These are phyloP conservation scores for Boletus tomentosulus DNA, from an alignment of 768 basidiomycete species.

Conservation along the genomic window DNA sequence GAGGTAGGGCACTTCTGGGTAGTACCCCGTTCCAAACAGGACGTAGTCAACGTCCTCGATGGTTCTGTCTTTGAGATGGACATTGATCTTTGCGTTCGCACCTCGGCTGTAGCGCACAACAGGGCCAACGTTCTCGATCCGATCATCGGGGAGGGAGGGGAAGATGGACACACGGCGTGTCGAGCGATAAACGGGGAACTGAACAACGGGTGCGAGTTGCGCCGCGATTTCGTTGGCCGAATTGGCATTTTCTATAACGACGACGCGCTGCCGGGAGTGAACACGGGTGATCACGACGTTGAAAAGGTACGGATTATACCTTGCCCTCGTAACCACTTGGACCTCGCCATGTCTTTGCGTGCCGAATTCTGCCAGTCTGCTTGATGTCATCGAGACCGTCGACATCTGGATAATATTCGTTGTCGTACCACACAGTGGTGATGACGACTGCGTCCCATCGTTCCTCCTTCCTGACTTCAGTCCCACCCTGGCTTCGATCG, in stretches of 20 bases:
- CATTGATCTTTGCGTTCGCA: slow-evolving; percentile 28
- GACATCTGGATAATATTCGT: slow-evolving; percentile 41
- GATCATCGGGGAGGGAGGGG: slow-evolving; percentile 38
- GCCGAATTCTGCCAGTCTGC: slow-evolving; percentile 34
- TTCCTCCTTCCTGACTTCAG: slow-evolving; percentile 29
- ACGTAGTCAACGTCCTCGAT: slow-evolving; percentile 41
- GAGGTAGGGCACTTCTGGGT: slow-evolving; percentile 39
- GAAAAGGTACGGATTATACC: slow-evolving; percentile 8
- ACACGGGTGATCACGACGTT: background rate
- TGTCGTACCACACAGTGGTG: slow-evolving; percentile 44
- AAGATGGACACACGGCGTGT: slow-evolving; percentile 42
- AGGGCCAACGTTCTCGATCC: slow-evolving; percentile 42
- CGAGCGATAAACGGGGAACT: slow-evolving; percentile 43
- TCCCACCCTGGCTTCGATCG: slow-evolving; percentile 32
- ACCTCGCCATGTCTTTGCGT: slow-evolving; percentile 42
- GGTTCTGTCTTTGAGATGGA: slow-evolving; percentile 33
- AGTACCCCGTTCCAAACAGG: slow-evolving; percentile 46
- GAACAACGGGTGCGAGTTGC: slow-evolving; percentile 38
- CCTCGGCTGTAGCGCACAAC: slow-evolving; percentile 32
- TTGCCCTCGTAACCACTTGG: slow-evolving; percentile 34
- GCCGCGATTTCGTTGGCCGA: slow-evolving; percentile 51
- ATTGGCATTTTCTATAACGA: slow-evolving; percentile 49
- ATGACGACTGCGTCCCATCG: slow-evolving; percentile 49
- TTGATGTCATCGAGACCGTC: slow-evolving; percentile 39
- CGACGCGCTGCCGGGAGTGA: slow-evolving; percentile 33